Evolutionary conservation across 768 basidiomycete species (phyloP), one percentile per base, ranked within the genome.

Genomic region (Termitomyces sp.): DNA sequence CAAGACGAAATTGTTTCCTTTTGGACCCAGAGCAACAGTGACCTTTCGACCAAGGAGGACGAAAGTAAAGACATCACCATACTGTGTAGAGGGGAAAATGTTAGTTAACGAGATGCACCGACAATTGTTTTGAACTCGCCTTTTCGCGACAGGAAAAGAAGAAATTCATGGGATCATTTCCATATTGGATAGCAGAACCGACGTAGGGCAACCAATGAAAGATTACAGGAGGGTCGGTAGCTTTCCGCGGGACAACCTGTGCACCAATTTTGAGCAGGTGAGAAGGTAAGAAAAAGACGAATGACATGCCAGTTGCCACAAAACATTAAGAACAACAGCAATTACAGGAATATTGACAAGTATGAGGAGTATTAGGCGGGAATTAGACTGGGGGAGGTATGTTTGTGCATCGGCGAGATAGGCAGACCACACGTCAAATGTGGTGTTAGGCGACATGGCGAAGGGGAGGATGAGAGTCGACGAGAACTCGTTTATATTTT

Each of bases 51-150:
- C 97, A 54, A 98, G 74, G 8, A 99, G 75, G 41, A 95, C 78
- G 74, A 97, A 98, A 1, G 95, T 95, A 77, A 98, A 99, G n/a
- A 98, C 86, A 59, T 97, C 83, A 56, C 97, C 97, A 66, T 98
- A 88, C 97, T 99, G 58, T 19, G 32, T 25, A 21, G 10, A 50
- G 19, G 10, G 38, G 1, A 31, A 9, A 12, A 50, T n/a, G 40
- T 42, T 37, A 38, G 25, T 25, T 38, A 14, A 23, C 32, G 31
- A 3, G 10, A 37, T 37, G 5, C 32, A 19, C 0, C n/a, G 9
- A 4, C 34, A 34, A 38, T 14, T 21, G 53, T 16, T 25, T 31
- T 43, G 21, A 23, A 57, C 75, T 10, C 52, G 89, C 93, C 83
- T 91, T 92, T 66, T 89, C 83, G 62, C 83, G 82, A 66, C 87